Percentiles rank a stretch among this genome's conserved stretches.
phyloP scores from a whole-genome alignment of 2,329 filamentous ascomycete genomes.

The Ampelomyces quisqualis region DNA sequence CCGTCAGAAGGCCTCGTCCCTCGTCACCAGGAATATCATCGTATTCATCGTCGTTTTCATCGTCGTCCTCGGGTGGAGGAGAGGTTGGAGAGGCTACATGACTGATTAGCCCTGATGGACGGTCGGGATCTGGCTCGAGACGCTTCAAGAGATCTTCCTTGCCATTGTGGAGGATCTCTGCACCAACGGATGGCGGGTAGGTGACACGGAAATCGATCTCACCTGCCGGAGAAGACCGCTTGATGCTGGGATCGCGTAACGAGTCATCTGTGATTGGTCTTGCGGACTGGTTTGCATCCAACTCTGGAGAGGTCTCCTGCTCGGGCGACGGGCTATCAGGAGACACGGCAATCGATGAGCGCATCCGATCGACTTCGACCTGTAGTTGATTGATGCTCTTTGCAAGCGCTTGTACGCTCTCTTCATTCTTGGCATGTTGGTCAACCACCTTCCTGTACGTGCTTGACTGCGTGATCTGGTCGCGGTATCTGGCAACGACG shows the following conservation, averaged over 20 bases:
- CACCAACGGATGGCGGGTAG: slow-evolving; percentile 51
- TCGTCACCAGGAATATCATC: slow-evolving; percentile 70
- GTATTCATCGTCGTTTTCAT: slow-evolving; percentile 70
- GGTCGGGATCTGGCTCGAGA: slow-evolving; percentile 49
- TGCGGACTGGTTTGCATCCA: slow-evolving; percentile 21
- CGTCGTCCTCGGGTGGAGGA: slow-evolving; percentile 59
- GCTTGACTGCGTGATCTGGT: slow-evolving; percentile 41
- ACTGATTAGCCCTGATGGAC: slow-evolving; percentile 42
- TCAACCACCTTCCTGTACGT: slow-evolving; percentile 41
- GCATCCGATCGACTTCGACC: slow-evolving; percentile 44
- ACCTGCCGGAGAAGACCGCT: slow-evolving; percentile 43
- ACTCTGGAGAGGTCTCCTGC: slow-evolving; percentile 11
- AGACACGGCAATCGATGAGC: slow-evolving; percentile 33
- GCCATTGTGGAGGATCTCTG: slow-evolving; percentile 52
- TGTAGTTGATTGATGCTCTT: slow-evolving; percentile 46
- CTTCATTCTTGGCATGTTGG: slow-evolving; percentile 42
- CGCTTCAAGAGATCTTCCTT: slow-evolving; percentile 55
- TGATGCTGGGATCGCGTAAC: slow-evolving; percentile 39
- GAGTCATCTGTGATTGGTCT: slow-evolving; percentile 31
- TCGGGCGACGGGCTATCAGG: slow-evolving; percentile 22
- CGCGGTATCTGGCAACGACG: slow-evolving; percentile 43
- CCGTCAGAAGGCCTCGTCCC: slow-evolving; percentile 80
- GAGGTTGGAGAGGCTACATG: slow-evolving; percentile 45
- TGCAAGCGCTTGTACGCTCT: slow-evolving; percentile 44
- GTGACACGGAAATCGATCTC: slow-evolving; percentile 53